A percentile compares a stretch with the other conserved stretches of the same genome.
These are phyloP conservation scores for Inga laurina DNA, from an alignment of 306 rosid species.

Conservation along the genomic window DNA sequence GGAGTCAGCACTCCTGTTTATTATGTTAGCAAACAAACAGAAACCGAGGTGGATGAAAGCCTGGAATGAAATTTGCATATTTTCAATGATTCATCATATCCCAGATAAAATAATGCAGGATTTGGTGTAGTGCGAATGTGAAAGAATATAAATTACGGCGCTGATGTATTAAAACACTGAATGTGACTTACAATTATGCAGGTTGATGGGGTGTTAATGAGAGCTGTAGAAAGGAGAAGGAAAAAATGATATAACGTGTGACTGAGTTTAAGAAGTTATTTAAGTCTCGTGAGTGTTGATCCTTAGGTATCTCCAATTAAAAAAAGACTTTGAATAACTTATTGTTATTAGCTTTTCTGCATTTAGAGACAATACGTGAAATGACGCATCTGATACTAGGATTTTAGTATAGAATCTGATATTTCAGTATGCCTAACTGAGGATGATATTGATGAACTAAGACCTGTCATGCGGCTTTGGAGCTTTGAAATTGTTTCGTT, in stretches of 20 bases:
- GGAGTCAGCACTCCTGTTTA: not conserved
- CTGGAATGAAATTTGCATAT: not conserved
- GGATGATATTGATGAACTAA: not conserved
- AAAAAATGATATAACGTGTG: not conserved
- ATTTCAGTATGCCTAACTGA: not conserved
- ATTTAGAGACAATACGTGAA: not conserved
- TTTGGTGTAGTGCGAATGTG: not conserved
- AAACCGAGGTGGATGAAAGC: not conserved
- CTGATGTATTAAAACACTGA: not conserved
- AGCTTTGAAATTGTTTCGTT: conserved; percentile 12
- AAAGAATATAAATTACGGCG: not conserved
- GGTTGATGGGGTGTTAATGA: not conserved
- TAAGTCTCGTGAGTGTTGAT: not conserved
- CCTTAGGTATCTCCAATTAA: not conserved
- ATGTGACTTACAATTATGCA: not conserved
- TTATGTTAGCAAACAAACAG: not conserved
- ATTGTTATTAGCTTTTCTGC: not conserved
- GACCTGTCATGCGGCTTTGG: conserved; percentile 2
- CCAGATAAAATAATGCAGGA: not conserved
- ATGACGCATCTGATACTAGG: not conserved
- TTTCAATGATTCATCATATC: not conserved
- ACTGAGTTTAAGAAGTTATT: not conserved
- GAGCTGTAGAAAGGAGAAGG: not conserved
- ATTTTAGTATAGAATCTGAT: not conserved
- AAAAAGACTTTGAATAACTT: not conserved